Base-by-base conservation (phyloP, 257 asterid species). In the Fraxinus cuspidata region DNA sequence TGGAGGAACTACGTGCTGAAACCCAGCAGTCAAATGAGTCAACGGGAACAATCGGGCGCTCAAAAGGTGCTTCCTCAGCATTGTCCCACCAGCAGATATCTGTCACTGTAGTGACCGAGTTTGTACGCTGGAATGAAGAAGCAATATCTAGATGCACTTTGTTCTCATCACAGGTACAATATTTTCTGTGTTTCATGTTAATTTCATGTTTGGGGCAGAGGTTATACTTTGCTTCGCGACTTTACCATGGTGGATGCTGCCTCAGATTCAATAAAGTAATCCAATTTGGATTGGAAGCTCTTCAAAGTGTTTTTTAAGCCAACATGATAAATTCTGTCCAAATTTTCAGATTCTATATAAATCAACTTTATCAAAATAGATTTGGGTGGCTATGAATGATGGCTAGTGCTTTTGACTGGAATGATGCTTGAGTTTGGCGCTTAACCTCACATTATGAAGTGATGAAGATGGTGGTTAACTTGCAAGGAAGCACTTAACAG, bases 71-170 rank as follows among this genome's bases (percentile, higher is more conserved):
- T 82, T 84, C 97, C 79, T 58, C 92, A 68, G 81, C 97, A 82
- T 92, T 97, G 70, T 89, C 93, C 47, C 94, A 85, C 91, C 97
- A 87, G 83, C 97, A 96, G 87, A 93, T 96, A 84, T 96, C 98
- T 31, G 98, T 96, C 77, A 89, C 99, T 51, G 97, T 86, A 70
- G 99, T 93, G 85, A 90, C 99, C 7, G 98, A 96, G 90, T 93
- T 93, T 83, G 98, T 92, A 71, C 96, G 97, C 65, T 96, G 99
- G 99, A 96, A 96, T 74, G 99, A 96, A 85, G 99, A 96, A 88
- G 98, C 99, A 79, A 82, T 93, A 64, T 85, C 97, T 68, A 87
- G 99, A 87, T 90, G 94, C 76, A 85, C 91, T 83, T 81, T 93
- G 88, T 89, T 93, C 85, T 89, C 96, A 56, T 80, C 93, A 65